Percentiles rank a stretch among this genome's conserved stretches.
phyloP scores from a whole-genome alignment of 805 yeast species.

The Candida michaelii region DNA sequence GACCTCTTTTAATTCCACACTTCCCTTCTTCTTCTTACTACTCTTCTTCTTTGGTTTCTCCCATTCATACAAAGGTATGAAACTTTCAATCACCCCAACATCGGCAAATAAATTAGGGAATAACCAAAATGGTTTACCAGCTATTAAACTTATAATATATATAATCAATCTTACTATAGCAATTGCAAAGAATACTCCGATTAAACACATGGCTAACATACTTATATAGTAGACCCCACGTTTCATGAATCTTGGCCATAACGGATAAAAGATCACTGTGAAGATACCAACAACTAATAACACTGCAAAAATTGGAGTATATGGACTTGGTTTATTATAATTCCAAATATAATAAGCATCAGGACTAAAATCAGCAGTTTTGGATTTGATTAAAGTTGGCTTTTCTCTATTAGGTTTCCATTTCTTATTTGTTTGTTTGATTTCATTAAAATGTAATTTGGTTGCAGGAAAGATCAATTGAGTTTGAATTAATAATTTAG shows the following conservation, averaged over 20 bases:
- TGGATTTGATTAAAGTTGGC: constrained; percentile 59
- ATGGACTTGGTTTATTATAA: constrained; percentile 70
- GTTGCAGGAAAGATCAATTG: constrained; percentile 74
- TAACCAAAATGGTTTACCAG: constrained; percentile 85
- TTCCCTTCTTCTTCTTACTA: constrained; percentile 18
- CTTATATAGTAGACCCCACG: constrained; percentile 89
- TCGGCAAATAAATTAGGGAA: constrained; percentile 96
- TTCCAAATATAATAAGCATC: constrained; percentile 84
- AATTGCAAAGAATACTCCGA: constrained; percentile 71
- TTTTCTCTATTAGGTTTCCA: constrained; percentile 60
- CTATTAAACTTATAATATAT: constrained; percentile 55
- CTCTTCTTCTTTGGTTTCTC: constrained; percentile 47
- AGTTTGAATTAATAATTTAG: constrained; percentile 66
- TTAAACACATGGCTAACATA: constrained; percentile 68
- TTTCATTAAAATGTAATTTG: constrained; percentile 69
- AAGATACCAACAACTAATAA: constrained; percentile 66
- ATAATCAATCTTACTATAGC: constrained; percentile 80
- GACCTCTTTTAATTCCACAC: constrained; percentile 42
- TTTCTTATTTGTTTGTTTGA: constrained; percentile 51
- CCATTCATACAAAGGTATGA: constrained; percentile 86
- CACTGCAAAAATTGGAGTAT: constrained; percentile 59
- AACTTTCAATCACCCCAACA: constrained; percentile 90
- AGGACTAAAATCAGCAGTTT: constrained; percentile 59
- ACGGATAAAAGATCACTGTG: constrained; percentile 75
- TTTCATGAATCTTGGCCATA: constrained; percentile 93